Evolutionary conservation across 345 rosid species (phyloP).

Genomic region (Durio zibethinus): DNA sequence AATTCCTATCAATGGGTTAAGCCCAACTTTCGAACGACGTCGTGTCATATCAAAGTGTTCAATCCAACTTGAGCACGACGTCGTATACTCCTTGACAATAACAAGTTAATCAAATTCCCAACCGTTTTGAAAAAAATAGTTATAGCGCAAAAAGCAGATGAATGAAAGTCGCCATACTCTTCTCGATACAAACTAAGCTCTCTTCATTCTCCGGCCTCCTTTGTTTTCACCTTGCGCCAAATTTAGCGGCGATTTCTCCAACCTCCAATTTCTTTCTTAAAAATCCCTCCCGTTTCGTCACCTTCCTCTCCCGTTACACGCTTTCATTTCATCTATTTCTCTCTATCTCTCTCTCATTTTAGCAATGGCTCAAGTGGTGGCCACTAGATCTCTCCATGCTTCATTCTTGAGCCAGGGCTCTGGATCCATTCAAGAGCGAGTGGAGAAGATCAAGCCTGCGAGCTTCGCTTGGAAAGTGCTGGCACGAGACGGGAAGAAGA

Average conservation of each 20-base stretch:
- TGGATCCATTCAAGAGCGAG: constrained; percentile 48
- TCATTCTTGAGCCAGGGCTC: constrained; percentile 39
- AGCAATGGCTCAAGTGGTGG: constrained; percentile 77
- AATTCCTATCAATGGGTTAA: too few relatives aligned
- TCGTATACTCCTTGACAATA: not conserved
- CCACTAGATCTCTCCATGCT: constrained; percentile 59
- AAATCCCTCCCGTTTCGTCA: not conserved
- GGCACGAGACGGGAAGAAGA: constrained; percentile 26
- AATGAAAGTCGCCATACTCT: not conserved
- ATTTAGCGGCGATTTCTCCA: constrained; percentile 48
- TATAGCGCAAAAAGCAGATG: not conserved
- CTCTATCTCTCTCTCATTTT: not conserved
- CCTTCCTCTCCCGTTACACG: not conserved
- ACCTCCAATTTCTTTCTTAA: constrained; percentile 9
- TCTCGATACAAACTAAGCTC: constrained; percentile 64
- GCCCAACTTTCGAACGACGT: too few relatives aligned
- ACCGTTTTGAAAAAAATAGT: not conserved
- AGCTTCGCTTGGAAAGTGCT: constrained; percentile 49
- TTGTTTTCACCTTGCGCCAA: constrained; percentile 46
- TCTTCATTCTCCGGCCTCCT: not conserved
- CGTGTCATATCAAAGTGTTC: not conserved
- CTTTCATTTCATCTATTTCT: not conserved
- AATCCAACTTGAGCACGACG: not conserved
- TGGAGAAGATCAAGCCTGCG: constrained; percentile 47
- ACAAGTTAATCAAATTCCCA: not conserved